Conservation (phyloP, 208 protist species). For the Angomonas desouzai region DNA sequence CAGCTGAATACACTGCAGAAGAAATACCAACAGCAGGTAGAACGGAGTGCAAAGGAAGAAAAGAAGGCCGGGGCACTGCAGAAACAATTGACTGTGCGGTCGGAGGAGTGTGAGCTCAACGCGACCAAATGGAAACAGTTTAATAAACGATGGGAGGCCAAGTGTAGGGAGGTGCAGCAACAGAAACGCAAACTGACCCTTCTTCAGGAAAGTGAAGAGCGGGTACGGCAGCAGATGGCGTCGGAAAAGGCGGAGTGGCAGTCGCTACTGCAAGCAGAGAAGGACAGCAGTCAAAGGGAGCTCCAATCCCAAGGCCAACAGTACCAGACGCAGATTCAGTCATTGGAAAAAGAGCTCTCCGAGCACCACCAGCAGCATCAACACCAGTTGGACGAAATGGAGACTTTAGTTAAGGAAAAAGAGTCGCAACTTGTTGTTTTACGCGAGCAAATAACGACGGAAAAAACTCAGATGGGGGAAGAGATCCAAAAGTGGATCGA, state of each 20-base stretch:
- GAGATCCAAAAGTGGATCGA: background rate
- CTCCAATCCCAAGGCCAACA: background rate
- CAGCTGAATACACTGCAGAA: background rate
- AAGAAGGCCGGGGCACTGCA: background rate
- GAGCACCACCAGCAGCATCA: too few species aligned
- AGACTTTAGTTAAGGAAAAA: background rate
- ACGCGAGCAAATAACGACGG: too few species aligned
- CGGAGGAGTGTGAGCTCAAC: background rate
- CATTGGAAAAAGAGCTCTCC: background rate
- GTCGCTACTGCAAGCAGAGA: background rate
- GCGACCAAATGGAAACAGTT: background rate
- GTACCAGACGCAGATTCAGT: background rate
- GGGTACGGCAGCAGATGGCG: background rate
- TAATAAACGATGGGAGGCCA: background rate
- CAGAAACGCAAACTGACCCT: background rate
- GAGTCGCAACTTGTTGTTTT: too few species aligned
- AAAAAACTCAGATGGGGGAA: background rate
- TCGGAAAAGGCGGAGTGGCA: background rate
- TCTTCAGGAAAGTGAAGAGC: background rate
- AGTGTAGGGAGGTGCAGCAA: background rate
- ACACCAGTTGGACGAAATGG: background rate
- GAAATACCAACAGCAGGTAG: background rate
- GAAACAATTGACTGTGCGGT: background rate
- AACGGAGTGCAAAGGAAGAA: background rate
- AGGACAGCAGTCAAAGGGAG: background rate